These are phyloP conservation scores for Thelonectria olida DNA, from an alignment of 2,329 filamentous ascomycete genomes.

Conservation along the genomic window DNA sequence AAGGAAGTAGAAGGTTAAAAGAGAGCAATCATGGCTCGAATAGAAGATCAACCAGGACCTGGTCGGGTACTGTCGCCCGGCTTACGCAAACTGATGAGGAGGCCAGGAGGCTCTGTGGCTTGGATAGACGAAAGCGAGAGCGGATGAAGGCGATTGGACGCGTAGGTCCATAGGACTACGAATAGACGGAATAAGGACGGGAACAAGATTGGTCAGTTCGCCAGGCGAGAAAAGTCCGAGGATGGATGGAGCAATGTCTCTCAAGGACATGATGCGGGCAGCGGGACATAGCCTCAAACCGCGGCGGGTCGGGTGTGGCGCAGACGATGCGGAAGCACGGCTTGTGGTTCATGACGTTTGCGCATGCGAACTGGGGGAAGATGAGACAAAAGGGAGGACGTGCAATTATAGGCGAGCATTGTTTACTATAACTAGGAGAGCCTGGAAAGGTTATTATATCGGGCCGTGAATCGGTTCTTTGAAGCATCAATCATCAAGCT, in stretches of 20 bases:
- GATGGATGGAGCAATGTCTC: no score
- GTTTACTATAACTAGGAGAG: neutral
- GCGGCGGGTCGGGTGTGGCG: constrained; percentile 25
- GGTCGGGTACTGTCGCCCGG: neutral
- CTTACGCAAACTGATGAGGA: constrained; percentile 2
- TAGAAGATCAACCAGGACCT: neutral
- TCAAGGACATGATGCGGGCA: no score
- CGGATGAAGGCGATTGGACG: constrained; percentile 9
- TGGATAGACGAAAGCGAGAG: neutral
- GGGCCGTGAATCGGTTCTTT: neutral
- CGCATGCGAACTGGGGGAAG: constrained; percentile 15
- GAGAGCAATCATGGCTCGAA: neutral
- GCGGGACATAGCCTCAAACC: constrained; percentile 34
- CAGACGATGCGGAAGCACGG: constrained; percentile 25
- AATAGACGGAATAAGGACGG: neutral
- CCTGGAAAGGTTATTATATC: neutral
- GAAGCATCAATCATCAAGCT: neutral
- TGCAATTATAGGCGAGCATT: neutral
- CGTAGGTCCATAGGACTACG: neutral
- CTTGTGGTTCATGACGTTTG: constrained; percentile 30
- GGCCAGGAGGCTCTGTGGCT: no score
- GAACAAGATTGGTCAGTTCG: constrained; percentile 18
- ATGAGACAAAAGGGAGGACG: neutral
- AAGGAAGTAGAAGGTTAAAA: neutral
- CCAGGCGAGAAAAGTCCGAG: neutral